A percentile compares a stretch with the other conserved stretches of the same genome.
These are phyloP conservation scores for Dendrothele bispora DNA, from an alignment of 768 basidiomycete species.

Conservation along the genomic window DNA sequence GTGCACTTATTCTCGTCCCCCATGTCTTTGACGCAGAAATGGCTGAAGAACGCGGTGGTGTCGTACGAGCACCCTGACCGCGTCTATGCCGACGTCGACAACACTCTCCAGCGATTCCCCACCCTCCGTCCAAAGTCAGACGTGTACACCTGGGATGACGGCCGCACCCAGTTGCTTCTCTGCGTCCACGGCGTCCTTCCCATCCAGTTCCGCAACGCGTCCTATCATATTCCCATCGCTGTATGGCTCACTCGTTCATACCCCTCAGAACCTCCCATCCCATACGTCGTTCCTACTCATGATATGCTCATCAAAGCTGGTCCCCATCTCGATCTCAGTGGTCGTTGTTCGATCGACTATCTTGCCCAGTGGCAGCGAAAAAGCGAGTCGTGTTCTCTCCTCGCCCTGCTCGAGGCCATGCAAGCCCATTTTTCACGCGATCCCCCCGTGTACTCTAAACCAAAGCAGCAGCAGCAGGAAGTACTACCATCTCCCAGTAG, in stretches of 20 bases:
- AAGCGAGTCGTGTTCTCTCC: conserved; percentile 84
- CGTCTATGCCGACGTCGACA: conserved; percentile 64
- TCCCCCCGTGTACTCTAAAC: conserved; percentile 90
- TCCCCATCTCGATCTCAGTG: conserved; percentile 78
- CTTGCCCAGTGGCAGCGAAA: conserved; percentile 78
- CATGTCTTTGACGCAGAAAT: conserved; percentile 49
- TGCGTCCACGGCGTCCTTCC: conserved; percentile 91
- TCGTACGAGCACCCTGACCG: conserved; percentile 56
- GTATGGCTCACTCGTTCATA: conserved; percentile 88
- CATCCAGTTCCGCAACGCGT: conserved; percentile 69
- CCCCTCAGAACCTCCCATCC: conserved; percentile 78
- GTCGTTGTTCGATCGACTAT: conserved; percentile 68
- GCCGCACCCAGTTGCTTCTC: conserved; percentile 87
- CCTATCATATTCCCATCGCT: conserved; percentile 93
- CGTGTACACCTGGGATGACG: conserved; percentile 59
- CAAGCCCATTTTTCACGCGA: conserved; percentile 79
- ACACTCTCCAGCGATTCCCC: conserved; percentile 45
- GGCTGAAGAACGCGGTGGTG: conserved; percentile 66
- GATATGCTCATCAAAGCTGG: conserved; percentile 87
- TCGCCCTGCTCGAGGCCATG: conserved; percentile 71
- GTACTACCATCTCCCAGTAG: no score
- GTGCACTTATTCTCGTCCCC: no score
- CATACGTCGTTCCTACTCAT: conserved; percentile 88
- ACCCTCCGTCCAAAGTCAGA: conserved; percentile 58
- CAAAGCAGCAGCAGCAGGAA: conserved; percentile 37